Evolutionary conservation across 108 stramenopile genomes (phyloP).

Genomic region (Epithemia pelagica): DNA sequence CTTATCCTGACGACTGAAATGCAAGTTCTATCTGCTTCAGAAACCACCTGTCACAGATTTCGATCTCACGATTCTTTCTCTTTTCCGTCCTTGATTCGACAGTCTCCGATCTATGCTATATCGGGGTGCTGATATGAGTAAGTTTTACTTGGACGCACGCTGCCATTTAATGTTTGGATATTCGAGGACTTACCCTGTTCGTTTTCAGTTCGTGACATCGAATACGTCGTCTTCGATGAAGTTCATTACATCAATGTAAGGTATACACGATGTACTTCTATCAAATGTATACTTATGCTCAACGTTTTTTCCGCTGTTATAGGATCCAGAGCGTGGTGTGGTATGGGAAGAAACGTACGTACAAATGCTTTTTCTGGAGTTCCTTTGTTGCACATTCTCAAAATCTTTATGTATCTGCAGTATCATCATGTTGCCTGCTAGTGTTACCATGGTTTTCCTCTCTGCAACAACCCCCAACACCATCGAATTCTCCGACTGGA

Average conservation of each 20-base stretch:
- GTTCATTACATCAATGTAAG: conserved; percentile 35
- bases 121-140: conserved; percentile 76
- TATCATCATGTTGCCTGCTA: conserved; percentile 93
- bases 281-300: no score
- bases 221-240: conserved; percentile 90
- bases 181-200: conserved; percentile 6
- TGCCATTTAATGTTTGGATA: not conserved
- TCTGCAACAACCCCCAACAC: conserved; percentile 97
- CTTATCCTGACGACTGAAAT: conserved; percentile 96
- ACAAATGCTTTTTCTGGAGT: not conserved
- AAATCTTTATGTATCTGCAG: conserved; percentile 30
- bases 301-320: no score
- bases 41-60: no score
- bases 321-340: conserved; percentile 88
- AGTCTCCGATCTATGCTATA: conserved; percentile 82
- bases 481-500: conserved; percentile 56
- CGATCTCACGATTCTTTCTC: no score
- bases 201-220: conserved; percentile 22
- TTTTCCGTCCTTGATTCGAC: not conserved
- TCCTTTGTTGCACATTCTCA: not conserved
- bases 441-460: conserved; percentile 91
- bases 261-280: not conserved
- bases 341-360: conserved; percentile 86
- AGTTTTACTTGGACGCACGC: not conserved
- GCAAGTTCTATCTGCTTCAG: no score